Evolutionary conservation across 106 monocot species (phyloP).

Genomic region (Dendrobium officinale): DNA sequence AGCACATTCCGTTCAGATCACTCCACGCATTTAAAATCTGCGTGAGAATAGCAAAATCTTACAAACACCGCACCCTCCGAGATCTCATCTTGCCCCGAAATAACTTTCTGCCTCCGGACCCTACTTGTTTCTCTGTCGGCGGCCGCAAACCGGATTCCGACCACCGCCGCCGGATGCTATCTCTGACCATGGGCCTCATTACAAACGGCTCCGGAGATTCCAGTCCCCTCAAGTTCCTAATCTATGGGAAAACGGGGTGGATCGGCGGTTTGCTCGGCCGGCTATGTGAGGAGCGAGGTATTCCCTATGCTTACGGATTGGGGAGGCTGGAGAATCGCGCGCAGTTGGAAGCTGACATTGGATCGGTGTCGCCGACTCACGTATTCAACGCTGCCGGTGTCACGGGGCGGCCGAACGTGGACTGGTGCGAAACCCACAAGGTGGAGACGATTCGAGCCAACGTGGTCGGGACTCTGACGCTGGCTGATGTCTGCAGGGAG

Average conservation of each 20-base stretch:
- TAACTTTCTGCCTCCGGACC: not conserved
- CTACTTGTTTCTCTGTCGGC: not conserved
- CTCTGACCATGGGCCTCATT: slow-evolving; percentile 19
- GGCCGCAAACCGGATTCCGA: not conserved
- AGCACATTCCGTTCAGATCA: too few species aligned
- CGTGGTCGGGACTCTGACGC: slow-evolving; percentile 50
- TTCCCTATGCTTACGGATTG: slow-evolving; percentile 40
- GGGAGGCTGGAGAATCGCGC: slow-evolving; percentile 52
- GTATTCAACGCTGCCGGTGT: slow-evolving; percentile 82
- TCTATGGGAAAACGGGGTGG: slow-evolving; percentile 81
- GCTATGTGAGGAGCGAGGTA: slow-evolving; percentile 39
- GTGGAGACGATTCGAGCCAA: slow-evolving; percentile 57
- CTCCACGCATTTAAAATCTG: too few species aligned
- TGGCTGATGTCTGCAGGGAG: slow-evolving; percentile 49
- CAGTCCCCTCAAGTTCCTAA: slow-evolving; percentile 45
- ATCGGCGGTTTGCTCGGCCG: slow-evolving; percentile 70
- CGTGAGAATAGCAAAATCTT: too few species aligned
- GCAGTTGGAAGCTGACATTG: slow-evolving; percentile 43
- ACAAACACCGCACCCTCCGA: too few species aligned
- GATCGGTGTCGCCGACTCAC: slow-evolving; percentile 42
- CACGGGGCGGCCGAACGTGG: slow-evolving; percentile 79
- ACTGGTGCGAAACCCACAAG: slow-evolving; percentile 81
- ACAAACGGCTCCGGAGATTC: slow-evolving; percentile 17
- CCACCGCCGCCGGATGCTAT: not conserved
- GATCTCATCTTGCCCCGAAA: not conserved